Evolutionary conservation across 2,329 filamentous ascomycete species (phyloP), one percentile per base, ranked within the genome.

Genomic region (Pyrenophora graminea): DNA sequence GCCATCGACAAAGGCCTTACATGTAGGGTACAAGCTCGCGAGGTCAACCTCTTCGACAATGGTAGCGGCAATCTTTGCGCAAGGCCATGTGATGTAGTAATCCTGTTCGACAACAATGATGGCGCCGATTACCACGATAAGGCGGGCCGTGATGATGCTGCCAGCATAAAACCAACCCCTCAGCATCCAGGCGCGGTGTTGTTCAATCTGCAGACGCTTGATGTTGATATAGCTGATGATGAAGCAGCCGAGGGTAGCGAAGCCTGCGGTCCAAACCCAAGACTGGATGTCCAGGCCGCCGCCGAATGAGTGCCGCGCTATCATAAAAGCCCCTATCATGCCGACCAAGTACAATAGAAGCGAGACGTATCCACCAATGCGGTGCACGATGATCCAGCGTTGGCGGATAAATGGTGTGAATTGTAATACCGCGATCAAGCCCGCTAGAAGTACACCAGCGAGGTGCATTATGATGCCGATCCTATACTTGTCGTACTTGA

Each of bases 321-420:
- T 80, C 73, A 86, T 80, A 1, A 86, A 55, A 0, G 79, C 82
- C 0, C 80, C 81, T 0, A 73, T 72, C 2, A 79, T 78, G 12
- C 74, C 72, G 3, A 80, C 47, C 0, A 79, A 23, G 2, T 80
- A 72, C 0, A 87, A 71, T 0, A 82, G 47, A 0, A 83, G 51
- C 45, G 84, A 66, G 4, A 80, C 31, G 53, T 86, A 86, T 1
- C 85, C 85, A 45, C 80, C 83, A 48, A 87, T 76, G 0, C 85
- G 80, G 62, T 88, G 85, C 18, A 86, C 65, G 2, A 82, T 51
- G 1, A 84, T 70, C 44, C 71, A 61, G 56, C 76, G 80, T 57
- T 82, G 76, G 1, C 77, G 70, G 42, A 79, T 73, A 21, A 68
- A 59, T 1, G 76, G 77, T 0, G 74, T 63, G 62, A 79, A 79